Evolutionary conservation across 2,329 filamentous ascomycete genomes (phyloP), one percentile per base, ranked within the genome.

Genomic region (Botrytis elliptica): DNA sequence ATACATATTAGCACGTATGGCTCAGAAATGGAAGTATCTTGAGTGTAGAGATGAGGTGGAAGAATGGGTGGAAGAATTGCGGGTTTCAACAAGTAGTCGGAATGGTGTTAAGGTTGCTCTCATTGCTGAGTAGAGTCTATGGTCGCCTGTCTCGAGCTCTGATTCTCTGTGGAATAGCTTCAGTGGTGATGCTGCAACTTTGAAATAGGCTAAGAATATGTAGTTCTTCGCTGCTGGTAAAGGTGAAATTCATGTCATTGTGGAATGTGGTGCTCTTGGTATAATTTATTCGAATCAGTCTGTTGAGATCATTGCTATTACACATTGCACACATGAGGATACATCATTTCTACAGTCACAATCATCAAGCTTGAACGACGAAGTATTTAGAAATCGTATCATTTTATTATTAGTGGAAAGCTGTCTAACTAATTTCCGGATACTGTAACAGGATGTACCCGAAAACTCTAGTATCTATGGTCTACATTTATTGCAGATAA

Each of bases 381-480:
- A 46, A 36, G 18, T 22, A 33, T 25, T 65, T 22, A 33, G 5
- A 65, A 9, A 33, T 65, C 4, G 12, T 14, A 33, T 46, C n/a
- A 22, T 46, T 65, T 65, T 14, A 46, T 36, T 46, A 8, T 46
- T 46, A 65, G 63, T 33, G 9, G n/a, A 33, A 9, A 12, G 29
- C 42, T 14, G 18, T 65, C 63, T 33, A 25, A 65, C 40, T 65
- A 65, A 46, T 65, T 46, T 25, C 12, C 5, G 18, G n/a, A 46
- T 44, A 46, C n/a, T 36, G 42, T 46, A 33, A 65, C 63, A 65
- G 63, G 40, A 65, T 46, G 12, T 65, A 65, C 40, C 63, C 18
- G 62, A 65, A 46, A 46, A 46, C 62, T 65, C n/a, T 65, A 46
- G 40, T 46, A 46, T 65, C 40, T 44, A 65, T 22, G 18, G 7